Percentiles rank a stretch among this genome's conserved stretches.
phyloP scores from a whole-genome alignment of 164 flowering plant species.

The Macadamia integrifolia region DNA sequence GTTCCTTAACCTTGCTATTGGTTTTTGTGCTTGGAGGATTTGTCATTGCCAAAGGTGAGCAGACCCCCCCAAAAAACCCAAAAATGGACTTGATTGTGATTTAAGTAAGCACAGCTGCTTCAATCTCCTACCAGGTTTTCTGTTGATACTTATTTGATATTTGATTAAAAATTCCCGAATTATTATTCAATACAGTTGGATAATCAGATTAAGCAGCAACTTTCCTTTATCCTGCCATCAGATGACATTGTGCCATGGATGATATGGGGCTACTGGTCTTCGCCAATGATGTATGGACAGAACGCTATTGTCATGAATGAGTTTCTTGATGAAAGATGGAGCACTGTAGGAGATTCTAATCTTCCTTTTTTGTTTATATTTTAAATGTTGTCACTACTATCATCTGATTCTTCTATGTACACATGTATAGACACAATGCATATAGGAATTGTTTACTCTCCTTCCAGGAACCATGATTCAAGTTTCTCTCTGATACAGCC shows the following conservation, averaged over 20 bases:
- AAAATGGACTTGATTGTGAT: background rate
- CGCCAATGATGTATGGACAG: constrained; percentile 60
- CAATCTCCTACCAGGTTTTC: background rate
- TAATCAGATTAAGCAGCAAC: background rate
- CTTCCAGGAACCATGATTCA: background rate
- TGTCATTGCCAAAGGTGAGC: constrained; percentile 49
- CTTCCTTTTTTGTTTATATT: background rate
- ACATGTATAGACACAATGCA: background rate
- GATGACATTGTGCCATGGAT: constrained; percentile 51
- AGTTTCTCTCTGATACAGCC: constrained; percentile 26
- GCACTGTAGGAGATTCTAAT: constrained; percentile 25
- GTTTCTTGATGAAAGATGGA: constrained; percentile 60
- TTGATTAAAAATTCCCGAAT: background rate
- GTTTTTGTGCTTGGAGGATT: constrained; percentile 61
- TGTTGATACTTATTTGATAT: background rate
- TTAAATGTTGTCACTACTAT: background rate
- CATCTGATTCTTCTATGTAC: background rate
- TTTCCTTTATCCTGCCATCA: constrained; percentile 11
- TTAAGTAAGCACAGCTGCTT: background rate
- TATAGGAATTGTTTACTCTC: background rate
- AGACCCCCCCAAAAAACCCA: background rate
- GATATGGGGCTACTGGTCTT: constrained; percentile 40
- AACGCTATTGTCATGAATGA: constrained; percentile 54
- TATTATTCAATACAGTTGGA: background rate
- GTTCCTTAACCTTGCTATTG: constrained; percentile 34